Evolutionary conservation across 805 yeast species (phyloP), one percentile per base, ranked within the genome.

Genomic region (Cyberlindnera samutprakarnensis): DNA sequence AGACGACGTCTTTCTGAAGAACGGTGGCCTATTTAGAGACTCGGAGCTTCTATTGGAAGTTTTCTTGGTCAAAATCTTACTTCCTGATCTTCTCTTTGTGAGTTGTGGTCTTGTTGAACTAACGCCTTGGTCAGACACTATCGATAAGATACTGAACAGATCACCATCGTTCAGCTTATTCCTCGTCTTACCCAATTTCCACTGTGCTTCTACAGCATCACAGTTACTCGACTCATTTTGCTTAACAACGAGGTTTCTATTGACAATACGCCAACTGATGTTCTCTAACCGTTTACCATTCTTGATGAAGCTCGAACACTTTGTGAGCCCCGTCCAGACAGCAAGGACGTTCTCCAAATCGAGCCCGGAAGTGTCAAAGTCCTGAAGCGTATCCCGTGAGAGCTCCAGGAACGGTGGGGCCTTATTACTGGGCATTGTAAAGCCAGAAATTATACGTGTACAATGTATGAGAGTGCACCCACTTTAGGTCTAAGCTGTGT

Each of bases 261-360:
- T 52, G 23, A 52, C 56, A 13, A 52, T 52, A 35, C 56, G 45
- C 56, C 56, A 52, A 38, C 55, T 50, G 34, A 52, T 50, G 33
- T 52, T 52, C 35, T 52, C 56, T 16, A 52, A 31, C 16, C 56
- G 36, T 35, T 47, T 50, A 10, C 56, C 56, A 32, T 47, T 44
- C 31, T 49, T 46, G 21, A 52, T 46, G 36, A 46, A 49, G 13
- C 42, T 46, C 7, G 56, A 51, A 25, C 56, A 51, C 30, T 47
- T 51, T 1, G 53, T 51, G 12, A 51, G 36, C 2, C 67, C 64
- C 8, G 66, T 59, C 66, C 68, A 63, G 16, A 64, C 55, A 3
- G 62, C 55, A 18, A 64, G 42, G 4, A 64, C 60, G 30, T 59
- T 60, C 33, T 62, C 65, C 23, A 64, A 47, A 25, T 63, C 63